Conservation (phyloP, 352 stramenopile genomes). For the Stramenopiles sp. region DNA sequence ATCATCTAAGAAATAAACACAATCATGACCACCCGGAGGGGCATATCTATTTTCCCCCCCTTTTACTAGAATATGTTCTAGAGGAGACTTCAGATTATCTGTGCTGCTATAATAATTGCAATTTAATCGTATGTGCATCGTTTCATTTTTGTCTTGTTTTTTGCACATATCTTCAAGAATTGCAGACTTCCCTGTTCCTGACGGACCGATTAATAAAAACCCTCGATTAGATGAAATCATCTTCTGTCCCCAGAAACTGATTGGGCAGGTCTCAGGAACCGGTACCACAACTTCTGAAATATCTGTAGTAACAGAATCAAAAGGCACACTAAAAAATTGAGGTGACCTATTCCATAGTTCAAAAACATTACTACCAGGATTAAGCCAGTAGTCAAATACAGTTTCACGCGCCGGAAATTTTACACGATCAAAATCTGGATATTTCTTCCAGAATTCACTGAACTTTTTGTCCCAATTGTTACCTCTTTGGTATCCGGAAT, state of each 20-base stretch:
- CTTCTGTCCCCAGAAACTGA: conserved; percentile 73
- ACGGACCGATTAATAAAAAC: conserved; percentile 62
- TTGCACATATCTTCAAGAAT: conserved; percentile 69
- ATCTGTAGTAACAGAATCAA: conserved; percentile 19
- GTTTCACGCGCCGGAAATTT: conserved; percentile 71
- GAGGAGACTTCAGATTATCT: conserved; percentile 47
- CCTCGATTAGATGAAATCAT: conserved; percentile 46
- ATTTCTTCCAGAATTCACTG: conserved; percentile 41
- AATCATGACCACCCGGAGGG: conserved; percentile 45
- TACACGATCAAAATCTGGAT: conserved; percentile 75
- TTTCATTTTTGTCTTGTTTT: conserved; percentile 40
- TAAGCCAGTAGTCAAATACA: conserved; percentile 85
- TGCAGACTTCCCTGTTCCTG: conserved; percentile 71
- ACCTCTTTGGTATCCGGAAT: conserved; percentile 49
- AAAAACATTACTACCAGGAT: conserved; percentile 50
- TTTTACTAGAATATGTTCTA: conserved; percentile 62
- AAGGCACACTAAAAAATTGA: conserved; percentile 52
- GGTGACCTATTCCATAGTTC: conserved; percentile 69
- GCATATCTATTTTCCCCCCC: conserved; percentile 66
- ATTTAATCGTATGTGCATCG: conserved; percentile 58
- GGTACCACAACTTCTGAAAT: conserved; percentile 48
- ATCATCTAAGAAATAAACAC: conserved; percentile 88
- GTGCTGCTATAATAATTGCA: conserved; percentile 91
- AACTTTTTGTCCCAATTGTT: conserved; percentile 66
- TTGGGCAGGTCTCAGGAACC: conserved; percentile 64